These are phyloP conservation scores for Orbilia javanica DNA, from an alignment of 2,329 filamentous ascomycete genomes.

Conservation along the genomic window DNA sequence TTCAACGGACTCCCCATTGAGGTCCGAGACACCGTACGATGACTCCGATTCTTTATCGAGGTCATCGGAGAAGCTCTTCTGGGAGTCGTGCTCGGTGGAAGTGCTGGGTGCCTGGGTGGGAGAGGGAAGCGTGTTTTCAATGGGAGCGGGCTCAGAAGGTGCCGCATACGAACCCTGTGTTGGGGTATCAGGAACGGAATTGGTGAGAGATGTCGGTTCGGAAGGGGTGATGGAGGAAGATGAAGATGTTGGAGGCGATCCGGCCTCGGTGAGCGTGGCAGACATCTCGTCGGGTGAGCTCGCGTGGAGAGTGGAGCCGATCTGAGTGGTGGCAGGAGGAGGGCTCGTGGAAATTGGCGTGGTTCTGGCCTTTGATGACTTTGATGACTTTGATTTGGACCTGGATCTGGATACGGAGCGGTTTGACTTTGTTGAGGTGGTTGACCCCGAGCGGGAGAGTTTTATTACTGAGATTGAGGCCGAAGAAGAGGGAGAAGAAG, in stretches of 20 bases:
- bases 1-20: slow-evolving; percentile 57
- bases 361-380: neutral
- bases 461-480: neutral
- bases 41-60: slow-evolving; percentile 57
- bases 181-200: slow-evolving; percentile 56
- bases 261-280: slow-evolving; percentile 30
- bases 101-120: slow-evolving; percentile 56
- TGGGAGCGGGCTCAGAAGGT: slow-evolving; percentile 33
- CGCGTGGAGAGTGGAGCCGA: slow-evolving; percentile 28
- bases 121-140: slow-evolving; percentile 51
- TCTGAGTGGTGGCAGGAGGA: slow-evolving; percentile 8
- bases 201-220: slow-evolving; percentile 54
- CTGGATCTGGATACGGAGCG: neutral
- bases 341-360: slow-evolving; percentile 25
- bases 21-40: slow-evolving; percentile 51
- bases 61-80: slow-evolving; percentile 56
- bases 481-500: neutral
- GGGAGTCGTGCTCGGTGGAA: slow-evolving; percentile 54
- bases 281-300: slow-evolving; percentile 51
- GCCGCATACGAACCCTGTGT: slow-evolving; percentile 53
- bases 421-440: neutral
- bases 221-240: slow-evolving; percentile 53
- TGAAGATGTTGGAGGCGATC: slow-evolving; percentile 32
- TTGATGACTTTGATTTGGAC: neutral
- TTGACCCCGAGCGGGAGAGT: neutral